Conservation (phyloP, 2,329 filamentous ascomycete species). For the Diaporthe citriasiana region DNA sequence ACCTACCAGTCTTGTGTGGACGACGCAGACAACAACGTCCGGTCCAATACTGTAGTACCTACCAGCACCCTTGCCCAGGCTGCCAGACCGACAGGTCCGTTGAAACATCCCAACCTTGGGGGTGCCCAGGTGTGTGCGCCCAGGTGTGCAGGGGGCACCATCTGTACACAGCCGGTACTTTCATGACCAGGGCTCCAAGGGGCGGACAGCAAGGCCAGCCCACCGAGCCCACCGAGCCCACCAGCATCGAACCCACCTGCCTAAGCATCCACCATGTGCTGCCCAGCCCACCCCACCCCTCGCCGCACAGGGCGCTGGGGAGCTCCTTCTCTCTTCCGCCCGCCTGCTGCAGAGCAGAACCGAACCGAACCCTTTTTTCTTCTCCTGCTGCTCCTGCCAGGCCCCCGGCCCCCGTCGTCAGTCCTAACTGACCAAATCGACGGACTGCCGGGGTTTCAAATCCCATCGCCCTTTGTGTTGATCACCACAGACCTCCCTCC, state of each 20-base stretch:
- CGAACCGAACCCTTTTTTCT: slow-evolving; percentile 19
- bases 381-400: slow-evolving; percentile 7
- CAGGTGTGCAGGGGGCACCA: slow-evolving; percentile 40
- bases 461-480: slow-evolving; percentile 8
- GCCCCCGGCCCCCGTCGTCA: not conserved
- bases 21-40: not conserved
- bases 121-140: slow-evolving; percentile 9
- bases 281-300: slow-evolving; percentile 31
- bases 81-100: slow-evolving; percentile 42
- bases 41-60: not conserved
- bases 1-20: not conserved
- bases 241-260: slow-evolving; percentile 25
- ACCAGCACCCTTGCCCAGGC: slow-evolving; percentile 32
- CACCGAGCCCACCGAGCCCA: slow-evolving; percentile 33
- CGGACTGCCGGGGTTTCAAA: slow-evolving; percentile 33
- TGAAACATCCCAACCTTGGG: slow-evolving; percentile 39
- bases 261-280: slow-evolving; percentile 33
- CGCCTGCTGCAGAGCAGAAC: slow-evolving; percentile 22
- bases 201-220: slow-evolving; percentile 27
- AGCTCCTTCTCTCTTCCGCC: slow-evolving; percentile 26
- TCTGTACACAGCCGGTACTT: slow-evolving; percentile 41
- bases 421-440: not conserved
- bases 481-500: slow-evolving; percentile 27
- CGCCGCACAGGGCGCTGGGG: slow-evolving; percentile 36
- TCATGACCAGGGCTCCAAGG: slow-evolving; percentile 25